These are phyloP conservation scores for Nitzschia palea DNA, from an alignment of 108 stramenopile species.

Conservation along the genomic window DNA sequence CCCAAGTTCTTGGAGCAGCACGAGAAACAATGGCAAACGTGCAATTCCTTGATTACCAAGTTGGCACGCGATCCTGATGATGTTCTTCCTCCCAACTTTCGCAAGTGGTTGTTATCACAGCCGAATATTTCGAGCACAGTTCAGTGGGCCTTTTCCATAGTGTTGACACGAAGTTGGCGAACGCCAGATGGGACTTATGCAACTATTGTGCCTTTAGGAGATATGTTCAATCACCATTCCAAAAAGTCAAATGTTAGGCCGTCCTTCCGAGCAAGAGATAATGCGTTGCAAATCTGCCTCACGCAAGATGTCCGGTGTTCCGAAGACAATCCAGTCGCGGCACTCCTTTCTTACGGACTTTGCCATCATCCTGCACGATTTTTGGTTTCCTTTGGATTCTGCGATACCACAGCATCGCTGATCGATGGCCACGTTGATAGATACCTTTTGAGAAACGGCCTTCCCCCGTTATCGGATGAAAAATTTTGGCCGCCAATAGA, in stretches of 20 bases:
- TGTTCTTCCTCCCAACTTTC: slow-evolving; percentile 1
- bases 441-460: not conserved
- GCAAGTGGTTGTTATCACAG: slow-evolving; percentile 12
- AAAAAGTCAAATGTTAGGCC: slow-evolving; percentile 29
- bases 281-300: slow-evolving; percentile 16
- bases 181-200: slow-evolving; percentile 29
- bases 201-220: slow-evolving; percentile 40
- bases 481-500: slow-evolving; percentile 18
- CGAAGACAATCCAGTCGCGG: not conserved
- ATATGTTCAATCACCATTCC: slow-evolving; percentile 45
- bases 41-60: slow-evolving; percentile 5
- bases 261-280: slow-evolving; percentile 9
- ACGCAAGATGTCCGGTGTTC: slow-evolving; percentile 5
- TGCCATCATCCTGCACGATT: slow-evolving; percentile 31
- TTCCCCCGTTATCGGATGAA: not conserved
- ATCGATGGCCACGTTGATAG: slow-evolving; percentile 23
- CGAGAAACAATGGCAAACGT: slow-evolving; percentile 22
- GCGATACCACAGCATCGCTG: slow-evolving; percentile 18
- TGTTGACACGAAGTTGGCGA: slow-evolving; percentile 43
- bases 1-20: slow-evolving; percentile 19
- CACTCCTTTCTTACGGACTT: slow-evolving; percentile 40
- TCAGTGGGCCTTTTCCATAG: slow-evolving; percentile 41
- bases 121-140: not conserved
- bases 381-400: slow-evolving; percentile 43
- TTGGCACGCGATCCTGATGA: not conserved